These are phyloP conservation scores for Talinum fruticosum DNA, from an alignment of 148 eudicot genomes.

Conservation along the genomic window DNA sequence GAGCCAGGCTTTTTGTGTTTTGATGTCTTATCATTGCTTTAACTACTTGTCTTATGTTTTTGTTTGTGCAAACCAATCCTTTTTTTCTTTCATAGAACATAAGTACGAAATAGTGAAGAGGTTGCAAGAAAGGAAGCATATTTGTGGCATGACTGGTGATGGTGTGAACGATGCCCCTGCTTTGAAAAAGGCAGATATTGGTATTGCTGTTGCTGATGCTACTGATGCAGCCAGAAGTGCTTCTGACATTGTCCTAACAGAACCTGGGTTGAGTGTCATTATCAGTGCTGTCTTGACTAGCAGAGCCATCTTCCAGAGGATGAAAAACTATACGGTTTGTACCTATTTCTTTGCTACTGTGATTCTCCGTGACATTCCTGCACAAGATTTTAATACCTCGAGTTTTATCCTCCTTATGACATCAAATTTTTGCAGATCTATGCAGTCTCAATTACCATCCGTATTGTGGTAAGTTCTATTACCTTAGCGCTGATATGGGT, in stretches of 20 bases:
- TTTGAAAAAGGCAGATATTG: constrained; percentile 72
- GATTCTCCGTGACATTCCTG: neutral
- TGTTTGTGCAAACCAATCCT: constrained; percentile 1
- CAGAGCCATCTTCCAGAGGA: constrained; percentile 74
- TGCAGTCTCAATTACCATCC: constrained; percentile 67
- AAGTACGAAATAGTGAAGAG: constrained; percentile 77
- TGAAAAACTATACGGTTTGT: constrained; percentile 77
- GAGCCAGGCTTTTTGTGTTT: no score
- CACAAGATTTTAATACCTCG: neutral
- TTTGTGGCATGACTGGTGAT: constrained; percentile 89
- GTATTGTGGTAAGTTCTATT: constrained; percentile 58
- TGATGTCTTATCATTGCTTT: no score
- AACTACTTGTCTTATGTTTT: neutral
- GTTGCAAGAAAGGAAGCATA: constrained; percentile 67
- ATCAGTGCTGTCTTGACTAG: constrained; percentile 76
- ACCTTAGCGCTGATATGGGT: neutral
- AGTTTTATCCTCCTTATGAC: neutral
- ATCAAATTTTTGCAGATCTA: constrained; percentile 39
- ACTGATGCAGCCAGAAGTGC: constrained; percentile 76
- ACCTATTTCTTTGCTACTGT: neutral
- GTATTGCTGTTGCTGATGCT: constrained; percentile 74
- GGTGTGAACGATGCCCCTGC: constrained; percentile 93
- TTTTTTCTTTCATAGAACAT: constrained; percentile 44
- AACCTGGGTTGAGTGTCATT: constrained; percentile 75
- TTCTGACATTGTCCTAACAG: constrained; percentile 75